Evolutionary conservation across 768 basidiomycete species (phyloP).

Genomic region (Cystobasidium ongulense): DNA sequence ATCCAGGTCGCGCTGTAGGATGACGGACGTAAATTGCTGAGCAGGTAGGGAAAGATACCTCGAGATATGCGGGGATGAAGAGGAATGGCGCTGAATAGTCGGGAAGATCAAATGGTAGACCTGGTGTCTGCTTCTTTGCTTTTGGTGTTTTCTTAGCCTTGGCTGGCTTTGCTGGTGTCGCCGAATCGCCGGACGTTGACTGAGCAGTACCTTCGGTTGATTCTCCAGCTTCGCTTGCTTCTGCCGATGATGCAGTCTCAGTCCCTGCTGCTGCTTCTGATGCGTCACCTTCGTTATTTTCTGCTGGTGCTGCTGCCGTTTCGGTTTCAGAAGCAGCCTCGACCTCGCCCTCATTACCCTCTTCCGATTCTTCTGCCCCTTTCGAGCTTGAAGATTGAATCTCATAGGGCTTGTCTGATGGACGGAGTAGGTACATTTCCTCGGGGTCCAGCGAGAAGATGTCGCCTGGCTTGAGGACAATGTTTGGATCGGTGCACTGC

Average conservation of each 20-base stretch:
- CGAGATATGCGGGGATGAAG: constrained; percentile 86
- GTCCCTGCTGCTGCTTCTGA: constrained; percentile 6
- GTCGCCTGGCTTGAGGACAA: constrained; percentile 83
- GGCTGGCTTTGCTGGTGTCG: constrained; percentile 42
- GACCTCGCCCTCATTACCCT: constrained; percentile 26
- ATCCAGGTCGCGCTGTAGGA: constrained; percentile 90
- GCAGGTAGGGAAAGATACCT: constrained; percentile 77
- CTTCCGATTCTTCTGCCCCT: constrained; percentile 28
- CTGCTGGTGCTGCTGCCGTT: constrained; percentile 37
- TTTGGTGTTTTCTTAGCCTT: neutral
- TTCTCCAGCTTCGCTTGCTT: constrained; percentile 22
- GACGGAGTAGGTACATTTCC: constrained; percentile 30
- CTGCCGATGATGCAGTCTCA: constrained; percentile 35
- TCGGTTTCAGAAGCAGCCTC: constrained; percentile 36
- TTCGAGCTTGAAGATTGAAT: constrained; percentile 32
- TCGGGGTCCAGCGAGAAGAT: constrained; percentile 74
- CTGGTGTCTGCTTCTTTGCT: constrained; percentile 1
- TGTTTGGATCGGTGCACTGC: constrained; percentile 75
- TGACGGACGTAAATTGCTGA: constrained; percentile 88
- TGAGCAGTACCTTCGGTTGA: neutral
- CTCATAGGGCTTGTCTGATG: constrained; percentile 40
- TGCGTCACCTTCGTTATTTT: constrained; percentile 16
- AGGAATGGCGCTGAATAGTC: constrained; percentile 79
- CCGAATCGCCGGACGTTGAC: constrained; percentile 1
- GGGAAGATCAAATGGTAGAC: constrained; percentile 68